These are phyloP conservation scores for Aspergillus sp. DNA, from an alignment of 2,329 filamentous ascomycete genomes.

Conservation along the genomic window DNA sequence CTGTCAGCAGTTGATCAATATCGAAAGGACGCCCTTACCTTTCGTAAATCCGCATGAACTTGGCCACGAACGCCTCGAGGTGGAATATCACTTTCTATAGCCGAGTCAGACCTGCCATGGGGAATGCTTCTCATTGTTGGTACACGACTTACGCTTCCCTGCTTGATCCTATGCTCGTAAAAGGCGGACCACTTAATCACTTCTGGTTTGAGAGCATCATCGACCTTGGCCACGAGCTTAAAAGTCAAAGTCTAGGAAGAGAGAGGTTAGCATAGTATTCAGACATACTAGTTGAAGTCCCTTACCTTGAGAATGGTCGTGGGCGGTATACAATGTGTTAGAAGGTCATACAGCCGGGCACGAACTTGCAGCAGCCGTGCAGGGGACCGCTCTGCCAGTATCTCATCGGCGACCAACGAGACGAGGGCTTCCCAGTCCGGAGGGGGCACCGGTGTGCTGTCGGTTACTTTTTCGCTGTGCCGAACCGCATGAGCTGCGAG, in stretches of 20 bases:
- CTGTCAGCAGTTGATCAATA: slow-evolving; percentile 33
- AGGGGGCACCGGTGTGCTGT: slow-evolving; percentile 80
- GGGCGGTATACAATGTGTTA: slow-evolving; percentile 93
- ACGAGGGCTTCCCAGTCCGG: slow-evolving; percentile 97
- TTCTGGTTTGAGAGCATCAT: slow-evolving; percentile 81
- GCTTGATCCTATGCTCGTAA: slow-evolving; percentile 89
- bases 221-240: slow-evolving; percentile 77
- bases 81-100: slow-evolving; percentile 86
- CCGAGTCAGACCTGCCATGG: slow-evolving; percentile 3
- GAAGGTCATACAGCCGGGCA: slow-evolving; percentile 89
- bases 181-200: slow-evolving; percentile 95
- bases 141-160: slow-evolving; percentile 58
- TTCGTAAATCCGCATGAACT: slow-evolving; percentile 94
- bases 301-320: slow-evolving; percentile 76
- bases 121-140: too few species aligned
- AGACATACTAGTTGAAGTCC: background rate
- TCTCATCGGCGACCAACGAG: slow-evolving; percentile 79
- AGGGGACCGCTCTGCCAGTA: slow-evolving; percentile 87
- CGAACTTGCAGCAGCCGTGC: slow-evolving; percentile 78
- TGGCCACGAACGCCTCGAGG: slow-evolving; percentile 93
- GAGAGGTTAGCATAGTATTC: slow-evolving; percentile 1
- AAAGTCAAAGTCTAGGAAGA: slow-evolving; percentile 66
- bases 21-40: slow-evolving; percentile 49
- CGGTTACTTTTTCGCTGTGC: slow-evolving; percentile 74
- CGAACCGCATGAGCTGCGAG: slow-evolving; percentile 1